phyloP scores from a whole-genome alignment of 345 rosid species.

The Ricinus communis region DNA sequence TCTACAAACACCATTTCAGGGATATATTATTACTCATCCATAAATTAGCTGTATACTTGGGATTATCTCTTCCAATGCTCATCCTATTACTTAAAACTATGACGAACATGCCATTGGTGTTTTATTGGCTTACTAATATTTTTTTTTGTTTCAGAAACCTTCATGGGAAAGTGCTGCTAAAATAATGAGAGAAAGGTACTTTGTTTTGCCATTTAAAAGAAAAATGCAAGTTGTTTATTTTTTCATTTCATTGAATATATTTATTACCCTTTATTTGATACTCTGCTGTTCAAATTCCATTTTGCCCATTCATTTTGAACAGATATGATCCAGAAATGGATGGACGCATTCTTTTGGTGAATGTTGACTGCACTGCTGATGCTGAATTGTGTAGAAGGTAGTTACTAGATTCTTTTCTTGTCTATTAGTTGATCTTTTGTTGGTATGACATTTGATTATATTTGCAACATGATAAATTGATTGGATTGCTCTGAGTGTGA shows the following conservation, averaged over 20 bases:
- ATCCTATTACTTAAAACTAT: not conserved
- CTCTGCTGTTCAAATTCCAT: conserved; percentile 14
- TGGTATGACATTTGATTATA: not conserved
- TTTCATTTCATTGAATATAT: not conserved
- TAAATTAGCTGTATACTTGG: no score
- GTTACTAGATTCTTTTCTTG: conserved; percentile 14
- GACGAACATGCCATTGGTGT: not conserved
- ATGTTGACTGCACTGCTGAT: conserved; percentile 87
- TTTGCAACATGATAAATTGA: not conserved
- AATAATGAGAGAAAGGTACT: conserved; percentile 75
- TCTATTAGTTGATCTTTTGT: conserved; percentile 13
- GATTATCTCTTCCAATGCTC: no score
- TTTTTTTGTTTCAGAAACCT: conserved; percentile 70
- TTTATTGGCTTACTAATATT: conserved; percentile 17
- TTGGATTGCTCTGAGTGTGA: not conserved
- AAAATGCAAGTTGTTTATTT: not conserved
- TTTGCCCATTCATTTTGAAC: conserved; percentile 15
- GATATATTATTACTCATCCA: not conserved
- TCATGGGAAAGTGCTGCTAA: conserved; percentile 98
- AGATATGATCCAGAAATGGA: conserved; percentile 95
- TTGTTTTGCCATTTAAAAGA: not conserved
- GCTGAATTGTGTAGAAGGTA: conserved; percentile 89
- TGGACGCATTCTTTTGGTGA: conserved; percentile 83
- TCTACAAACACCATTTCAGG: not conserved
- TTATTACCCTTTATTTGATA: conserved; percentile 10